A percentile compares a stretch with the other conserved stretches of the same genome.
Conservation (phyloP, 2,329 filamentous ascomycete species). For the Tolypocladium sp. region DNA sequence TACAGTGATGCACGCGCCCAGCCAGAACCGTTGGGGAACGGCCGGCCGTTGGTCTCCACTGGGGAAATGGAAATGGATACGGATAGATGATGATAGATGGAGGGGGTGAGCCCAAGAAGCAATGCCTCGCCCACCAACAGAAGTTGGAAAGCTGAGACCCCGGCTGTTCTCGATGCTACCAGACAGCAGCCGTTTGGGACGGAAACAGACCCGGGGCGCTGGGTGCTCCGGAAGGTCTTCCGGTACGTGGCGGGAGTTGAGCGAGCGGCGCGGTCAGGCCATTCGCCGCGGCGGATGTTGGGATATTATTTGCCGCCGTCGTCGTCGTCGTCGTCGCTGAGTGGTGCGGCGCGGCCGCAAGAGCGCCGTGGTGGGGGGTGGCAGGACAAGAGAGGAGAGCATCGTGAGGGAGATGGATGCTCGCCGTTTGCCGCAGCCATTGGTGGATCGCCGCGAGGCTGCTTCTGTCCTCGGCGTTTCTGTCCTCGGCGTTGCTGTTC, state of each 20-base stretch:
- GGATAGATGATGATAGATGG: background rate
- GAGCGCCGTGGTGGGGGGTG: too few species aligned
- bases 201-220: background rate
- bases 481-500: background rate
- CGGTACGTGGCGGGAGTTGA: background rate
- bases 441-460: too few species aligned
- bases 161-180: background rate
- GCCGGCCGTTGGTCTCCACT: background rate
- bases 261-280: background rate
- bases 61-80: background rate
- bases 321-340: background rate
- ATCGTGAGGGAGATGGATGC: background rate
- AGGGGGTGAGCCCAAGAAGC: background rate
- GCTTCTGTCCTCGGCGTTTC: too few species aligned
- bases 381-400: background rate
- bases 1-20: background rate
- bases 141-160: background rate
- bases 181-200: background rate
- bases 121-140: background rate
- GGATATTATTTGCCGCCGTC: background rate
- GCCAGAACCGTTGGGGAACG: background rate
- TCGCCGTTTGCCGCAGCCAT: background rate
- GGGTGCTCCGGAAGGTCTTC: background rate
- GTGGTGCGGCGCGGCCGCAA: too few species aligned
- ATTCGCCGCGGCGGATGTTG: background rate